These are phyloP conservation scores for Tagetes erecta DNA, from an alignment of 129 eudicot genomes.

Conservation along the genomic window DNA sequence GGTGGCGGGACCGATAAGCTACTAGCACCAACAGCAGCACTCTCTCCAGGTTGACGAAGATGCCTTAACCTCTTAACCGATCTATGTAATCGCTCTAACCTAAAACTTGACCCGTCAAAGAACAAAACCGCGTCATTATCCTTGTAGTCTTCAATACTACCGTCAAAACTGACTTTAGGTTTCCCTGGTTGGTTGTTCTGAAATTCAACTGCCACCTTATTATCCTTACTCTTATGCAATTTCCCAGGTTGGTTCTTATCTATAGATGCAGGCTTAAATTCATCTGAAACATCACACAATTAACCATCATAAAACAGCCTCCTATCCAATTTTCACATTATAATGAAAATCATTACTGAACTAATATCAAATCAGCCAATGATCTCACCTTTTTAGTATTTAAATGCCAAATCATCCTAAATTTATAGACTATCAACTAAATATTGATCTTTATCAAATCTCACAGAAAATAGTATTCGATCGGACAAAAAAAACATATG, in stretches of 20 bases:
- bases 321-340: not conserved
- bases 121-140: constrained; percentile 96
- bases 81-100: constrained; percentile 88
- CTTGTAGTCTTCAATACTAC: constrained; percentile 83
- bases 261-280: constrained; percentile 91
- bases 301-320: not conserved
- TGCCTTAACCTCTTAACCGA: constrained; percentile 83
- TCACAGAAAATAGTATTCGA: not conserved
- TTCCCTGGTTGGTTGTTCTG: constrained; percentile 82
- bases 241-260: constrained; percentile 84
- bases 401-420: not conserved
- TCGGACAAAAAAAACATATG: not conserved
- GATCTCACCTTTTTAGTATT: not conserved
- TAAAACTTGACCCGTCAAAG: constrained; percentile 82
- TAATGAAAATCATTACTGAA: not conserved
- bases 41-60: constrained; percentile 76
- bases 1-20: constrained; percentile 33
- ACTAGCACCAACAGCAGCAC: constrained; percentile 47
- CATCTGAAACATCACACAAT: constrained; percentile 51
- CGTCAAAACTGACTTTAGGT: constrained; percentile 80
- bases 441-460: not conserved
- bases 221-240: constrained; percentile 76
- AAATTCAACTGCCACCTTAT: constrained; percentile 82
- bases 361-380: not conserved
- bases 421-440: not conserved